Evolutionary conservation across 2,329 filamentous ascomycete genomes (phyloP).

Genomic region (Teratosphaeria viscida): DNA sequence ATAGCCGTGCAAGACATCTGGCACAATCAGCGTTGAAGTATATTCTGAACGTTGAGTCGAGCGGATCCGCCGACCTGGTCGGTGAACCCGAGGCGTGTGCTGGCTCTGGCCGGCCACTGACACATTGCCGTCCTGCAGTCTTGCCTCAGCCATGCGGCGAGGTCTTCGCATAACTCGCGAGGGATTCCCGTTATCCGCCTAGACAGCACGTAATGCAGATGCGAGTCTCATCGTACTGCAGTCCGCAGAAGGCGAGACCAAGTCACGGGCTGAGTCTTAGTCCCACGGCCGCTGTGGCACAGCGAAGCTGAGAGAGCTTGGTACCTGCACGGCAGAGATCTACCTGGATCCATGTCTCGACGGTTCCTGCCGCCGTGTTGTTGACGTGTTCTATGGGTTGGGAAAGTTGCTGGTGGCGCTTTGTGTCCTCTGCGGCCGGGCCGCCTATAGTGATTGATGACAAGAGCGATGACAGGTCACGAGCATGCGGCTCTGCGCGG

Average conservation of each 20-base stretch:
- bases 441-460: background rate
- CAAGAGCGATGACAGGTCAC: background rate
- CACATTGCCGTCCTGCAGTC: too few relatives aligned
- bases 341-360: background rate
- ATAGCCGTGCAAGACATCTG: background rate
- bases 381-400: background rate
- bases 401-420: background rate
- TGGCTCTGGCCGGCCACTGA: background rate
- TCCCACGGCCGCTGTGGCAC: background rate
- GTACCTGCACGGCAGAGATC: background rate
- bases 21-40: background rate
- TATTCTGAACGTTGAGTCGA: background rate
- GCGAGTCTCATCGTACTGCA: background rate
- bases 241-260: background rate
- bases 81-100: background rate
- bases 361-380: background rate
- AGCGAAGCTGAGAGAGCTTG: background rate
- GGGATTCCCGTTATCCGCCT: too few relatives aligned
- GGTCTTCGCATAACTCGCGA: background rate
- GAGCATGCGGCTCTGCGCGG: background rate
- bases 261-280: background rate
- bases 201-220: background rate
- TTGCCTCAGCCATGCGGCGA: background rate
- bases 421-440: background rate
- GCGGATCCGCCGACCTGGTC: background rate